Conservation (phyloP, 345 rosid species). For the Salix koriyanagi region DNA sequence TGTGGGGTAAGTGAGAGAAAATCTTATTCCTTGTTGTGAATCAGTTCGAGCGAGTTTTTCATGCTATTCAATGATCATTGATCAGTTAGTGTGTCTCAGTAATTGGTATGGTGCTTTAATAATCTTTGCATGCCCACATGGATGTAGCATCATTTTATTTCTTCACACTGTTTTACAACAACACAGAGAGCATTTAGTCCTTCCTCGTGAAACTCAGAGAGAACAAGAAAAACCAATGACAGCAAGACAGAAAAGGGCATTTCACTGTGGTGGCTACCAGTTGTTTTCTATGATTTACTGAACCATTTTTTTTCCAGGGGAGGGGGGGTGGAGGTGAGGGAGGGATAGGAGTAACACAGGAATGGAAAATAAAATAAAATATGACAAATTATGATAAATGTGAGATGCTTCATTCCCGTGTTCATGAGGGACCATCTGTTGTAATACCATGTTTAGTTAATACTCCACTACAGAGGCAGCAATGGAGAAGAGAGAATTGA, state of each 20-base stretch:
- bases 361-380: no score
- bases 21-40: not conserved
- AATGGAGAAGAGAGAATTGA: not conserved
- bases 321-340: no score
- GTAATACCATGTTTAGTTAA: not conserved
- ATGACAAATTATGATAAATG: no score
- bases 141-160: not conserved
- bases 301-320: no score
- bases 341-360: no score
- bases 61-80: not conserved
- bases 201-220: no score
- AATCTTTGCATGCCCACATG: not conserved
- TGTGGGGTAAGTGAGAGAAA: slow-evolving; percentile 65
- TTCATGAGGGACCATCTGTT: not conserved
- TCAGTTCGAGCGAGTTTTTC: not conserved
- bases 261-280: no score
- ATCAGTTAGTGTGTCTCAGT: not conserved
- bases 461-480: not conserved
- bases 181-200: no score
- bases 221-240: no score
- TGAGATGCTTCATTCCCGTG: not conserved
- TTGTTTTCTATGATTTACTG: no score
- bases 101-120: not conserved
- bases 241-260: no score
- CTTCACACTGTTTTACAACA: no score